Percentiles rank a stretch among this genome's conserved stretches.
phyloP scores from a whole-genome alignment of 305 asterid species.

The Fraxinus sp. region DNA sequence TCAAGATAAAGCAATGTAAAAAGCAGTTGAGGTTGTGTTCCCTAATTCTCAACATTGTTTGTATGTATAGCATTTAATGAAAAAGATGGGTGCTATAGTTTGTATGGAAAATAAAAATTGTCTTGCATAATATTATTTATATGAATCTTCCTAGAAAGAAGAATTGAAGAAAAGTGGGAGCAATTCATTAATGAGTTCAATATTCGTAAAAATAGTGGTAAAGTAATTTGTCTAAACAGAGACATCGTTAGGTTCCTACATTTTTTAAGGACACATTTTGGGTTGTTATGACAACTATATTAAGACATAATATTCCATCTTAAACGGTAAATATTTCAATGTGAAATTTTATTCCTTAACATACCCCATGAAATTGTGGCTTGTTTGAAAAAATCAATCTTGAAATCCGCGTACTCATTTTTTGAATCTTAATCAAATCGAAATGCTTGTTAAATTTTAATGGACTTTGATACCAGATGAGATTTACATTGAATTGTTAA shows the following conservation, averaged over 20 bases:
- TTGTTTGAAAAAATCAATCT: too few relatives aligned
- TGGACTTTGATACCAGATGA: too few relatives aligned
- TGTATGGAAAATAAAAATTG: background rate
- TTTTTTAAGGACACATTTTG: slow-evolving; percentile 16
- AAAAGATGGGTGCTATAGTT: background rate
- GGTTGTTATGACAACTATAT: background rate
- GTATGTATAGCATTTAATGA: slow-evolving; percentile 9
- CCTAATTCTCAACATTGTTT: background rate
- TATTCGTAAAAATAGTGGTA: background rate
- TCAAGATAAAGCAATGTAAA: background rate
- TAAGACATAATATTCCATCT: too few relatives aligned
- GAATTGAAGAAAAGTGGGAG: background rate
- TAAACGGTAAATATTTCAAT: too few relatives aligned
- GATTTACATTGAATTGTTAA: too few relatives aligned
- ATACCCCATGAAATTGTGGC: too few relatives aligned
- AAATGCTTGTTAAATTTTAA: too few relatives aligned
- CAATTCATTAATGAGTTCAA: background rate
- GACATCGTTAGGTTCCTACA: background rate
- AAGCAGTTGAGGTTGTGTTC: background rate
- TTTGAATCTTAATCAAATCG: too few relatives aligned
- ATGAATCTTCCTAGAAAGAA: background rate
- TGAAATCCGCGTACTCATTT: too few relatives aligned
- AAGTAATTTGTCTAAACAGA: background rate
- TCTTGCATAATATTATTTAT: background rate
- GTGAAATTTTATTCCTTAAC: too few relatives aligned